phyloP scores from a whole-genome alignment of 73 alveolate genomes.

The Paraurostyla sp. region DNA sequence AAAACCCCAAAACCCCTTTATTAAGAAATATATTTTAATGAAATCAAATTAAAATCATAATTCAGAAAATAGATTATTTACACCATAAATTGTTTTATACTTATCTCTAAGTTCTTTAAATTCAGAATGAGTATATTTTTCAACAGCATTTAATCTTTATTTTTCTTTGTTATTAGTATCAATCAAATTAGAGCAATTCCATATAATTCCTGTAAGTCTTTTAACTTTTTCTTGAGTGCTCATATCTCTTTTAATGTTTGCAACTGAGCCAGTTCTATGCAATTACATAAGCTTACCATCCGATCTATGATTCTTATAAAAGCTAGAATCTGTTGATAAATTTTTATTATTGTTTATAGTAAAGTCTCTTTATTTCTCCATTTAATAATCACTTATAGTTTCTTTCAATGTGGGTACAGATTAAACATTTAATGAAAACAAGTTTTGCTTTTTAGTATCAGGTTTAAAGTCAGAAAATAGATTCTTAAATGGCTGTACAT shows the following conservation, averaged over 20 bases:
- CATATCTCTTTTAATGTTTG: neutral
- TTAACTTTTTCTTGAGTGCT: slow-evolving; percentile 6
- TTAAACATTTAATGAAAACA: no score
- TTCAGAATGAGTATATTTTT: neutral
- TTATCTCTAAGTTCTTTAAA: slow-evolving; percentile 6
- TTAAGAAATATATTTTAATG: no score
- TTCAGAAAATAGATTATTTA: neutral
- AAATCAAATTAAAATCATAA: neutral
- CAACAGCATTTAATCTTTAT: neutral
- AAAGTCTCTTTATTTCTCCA: no score
- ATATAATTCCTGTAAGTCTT: slow-evolving; percentile 1
- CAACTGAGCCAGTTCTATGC: neutral
- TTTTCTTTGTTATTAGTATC: neutral
- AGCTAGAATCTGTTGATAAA: no score
- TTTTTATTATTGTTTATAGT: no score
- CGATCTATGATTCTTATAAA: neutral
- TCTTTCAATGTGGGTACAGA: no score
- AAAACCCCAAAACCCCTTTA: no score
- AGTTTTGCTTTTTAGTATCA: no score
- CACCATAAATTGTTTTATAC: slow-evolving; percentile 24
- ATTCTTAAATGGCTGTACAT: no score
- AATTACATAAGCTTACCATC: neutral
- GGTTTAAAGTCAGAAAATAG: no score
- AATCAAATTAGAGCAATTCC: slow-evolving; percentile 8
- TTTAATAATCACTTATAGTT: no score